phyloP scores from a whole-genome alignment of 371 early-diverging fungal genomes.

The Blastocladiella emersonii region DNA sequence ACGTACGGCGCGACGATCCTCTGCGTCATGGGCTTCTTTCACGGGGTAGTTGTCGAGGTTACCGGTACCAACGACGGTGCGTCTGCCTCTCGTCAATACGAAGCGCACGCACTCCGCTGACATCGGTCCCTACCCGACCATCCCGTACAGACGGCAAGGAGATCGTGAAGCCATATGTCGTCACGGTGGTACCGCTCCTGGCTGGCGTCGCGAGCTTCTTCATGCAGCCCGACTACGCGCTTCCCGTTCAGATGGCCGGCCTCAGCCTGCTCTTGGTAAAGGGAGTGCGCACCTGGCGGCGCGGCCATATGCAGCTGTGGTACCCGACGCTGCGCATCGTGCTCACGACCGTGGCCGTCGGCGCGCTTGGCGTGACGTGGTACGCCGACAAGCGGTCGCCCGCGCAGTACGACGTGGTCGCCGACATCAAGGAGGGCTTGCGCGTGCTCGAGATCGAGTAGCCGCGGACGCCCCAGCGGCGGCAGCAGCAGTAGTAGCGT shows the following conservation, averaged over 20 bases:
- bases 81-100: too few species aligned
- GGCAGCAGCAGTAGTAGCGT: too few species aligned
- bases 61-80: neutral
- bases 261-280: neutral
- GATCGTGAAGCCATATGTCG: neutral
- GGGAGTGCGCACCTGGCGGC: neutral
- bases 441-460: too few species aligned
- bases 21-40: constrained; percentile 8
- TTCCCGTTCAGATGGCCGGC: neutral
- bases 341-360: constrained; percentile 2
- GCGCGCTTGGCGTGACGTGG: neutral
- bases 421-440: too few species aligned
- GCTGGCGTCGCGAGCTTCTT: neutral
- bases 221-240: neutral
- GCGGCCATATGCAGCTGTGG: constrained; percentile 2
- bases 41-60: constrained; percentile 6
- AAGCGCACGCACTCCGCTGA: too few species aligned
- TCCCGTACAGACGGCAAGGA: too few species aligned
- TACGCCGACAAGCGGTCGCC: too few species aligned
- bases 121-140: too few species aligned
- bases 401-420: too few species aligned
- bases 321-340: constrained; percentile 5
- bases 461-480: too few species aligned
- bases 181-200: constrained; percentile 6
- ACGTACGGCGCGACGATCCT: constrained; percentile 7